phyloP scores from a whole-genome alignment of 306 rosid species.

The Vicia villosa region DNA sequence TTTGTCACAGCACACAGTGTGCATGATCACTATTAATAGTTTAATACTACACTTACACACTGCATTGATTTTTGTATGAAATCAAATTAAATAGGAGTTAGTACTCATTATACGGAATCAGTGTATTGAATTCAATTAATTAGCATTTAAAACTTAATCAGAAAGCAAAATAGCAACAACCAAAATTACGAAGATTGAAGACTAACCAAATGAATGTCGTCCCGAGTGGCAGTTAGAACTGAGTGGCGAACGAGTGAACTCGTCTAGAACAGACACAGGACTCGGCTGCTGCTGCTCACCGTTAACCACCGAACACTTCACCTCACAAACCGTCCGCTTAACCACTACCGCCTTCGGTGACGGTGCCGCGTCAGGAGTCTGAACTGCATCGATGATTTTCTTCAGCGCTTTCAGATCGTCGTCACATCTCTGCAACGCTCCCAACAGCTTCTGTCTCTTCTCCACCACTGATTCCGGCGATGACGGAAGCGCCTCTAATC shows the following conservation, averaged over 20 bases:
- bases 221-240: constrained; percentile 43
- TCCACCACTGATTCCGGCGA: constrained; percentile 45
- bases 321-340: constrained; percentile 34
- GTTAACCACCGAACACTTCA: constrained; percentile 44
- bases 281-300: constrained; percentile 56
- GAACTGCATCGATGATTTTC: constrained; percentile 69
- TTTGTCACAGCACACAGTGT: too few species aligned
- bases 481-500: constrained; percentile 30
- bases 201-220: constrained; percentile 47
- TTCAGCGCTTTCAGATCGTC: constrained; percentile 75
- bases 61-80: too few species aligned
- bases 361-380: constrained; percentile 37
- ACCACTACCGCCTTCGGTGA: constrained; percentile 8
- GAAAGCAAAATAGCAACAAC: background rate
- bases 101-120: background rate
- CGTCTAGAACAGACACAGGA: constrained; percentile 71
- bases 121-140: background rate
- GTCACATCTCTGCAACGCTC: constrained; percentile 84
- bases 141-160: background rate
- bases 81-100: background rate
- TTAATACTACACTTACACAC: too few species aligned
- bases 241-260: constrained; percentile 61
- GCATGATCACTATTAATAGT: too few species aligned
- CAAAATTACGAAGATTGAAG: background rate
- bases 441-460: constrained; percentile 66